Evolutionary conservation across 805 yeast genomes (phyloP).

Genomic region (Candida pseudofarinosa): DNA sequence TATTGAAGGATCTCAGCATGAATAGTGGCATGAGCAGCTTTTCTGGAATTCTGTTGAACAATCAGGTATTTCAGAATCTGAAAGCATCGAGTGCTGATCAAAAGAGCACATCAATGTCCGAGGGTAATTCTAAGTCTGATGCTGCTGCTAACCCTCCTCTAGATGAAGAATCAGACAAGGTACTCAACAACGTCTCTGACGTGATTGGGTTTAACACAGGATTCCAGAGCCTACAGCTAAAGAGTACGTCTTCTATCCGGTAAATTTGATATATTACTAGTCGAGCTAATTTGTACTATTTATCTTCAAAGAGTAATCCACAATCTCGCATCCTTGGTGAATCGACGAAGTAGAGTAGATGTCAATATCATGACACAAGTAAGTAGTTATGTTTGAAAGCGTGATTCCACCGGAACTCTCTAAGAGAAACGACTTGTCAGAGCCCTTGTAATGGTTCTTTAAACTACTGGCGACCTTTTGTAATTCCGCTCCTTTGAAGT

Average conservation of each 20-base stretch:
- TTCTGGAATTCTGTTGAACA: slow-evolving; percentile 29
- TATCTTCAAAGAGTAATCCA: slow-evolving; percentile 84
- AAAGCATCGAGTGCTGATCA: slow-evolving; percentile 1
- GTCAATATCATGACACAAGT: slow-evolving; percentile 75
- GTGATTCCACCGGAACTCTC: slow-evolving; percentile 94
- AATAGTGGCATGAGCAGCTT: slow-evolving; percentile 20
- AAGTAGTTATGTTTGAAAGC: slow-evolving; percentile 57
- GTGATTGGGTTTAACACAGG: slow-evolving; percentile 41
- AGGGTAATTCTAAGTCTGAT: slow-evolving; percentile 8
- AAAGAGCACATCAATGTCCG: not conserved
- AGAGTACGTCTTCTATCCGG: slow-evolving; percentile 36
- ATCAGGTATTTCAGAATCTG: slow-evolving; percentile 8
- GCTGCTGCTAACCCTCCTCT: slow-evolving; percentile 4
- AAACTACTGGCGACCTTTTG: slow-evolving; percentile 60
- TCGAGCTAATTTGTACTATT: slow-evolving; percentile 6
- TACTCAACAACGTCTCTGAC: slow-evolving; percentile 31
- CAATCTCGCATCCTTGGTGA: slow-evolving; percentile 83
- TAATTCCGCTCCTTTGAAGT: slow-evolving; percentile 66
- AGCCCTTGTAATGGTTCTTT: slow-evolving; percentile 51
- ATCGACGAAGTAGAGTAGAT: slow-evolving; percentile 87
- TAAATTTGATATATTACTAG: slow-evolving; percentile 10
- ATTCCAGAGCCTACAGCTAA: slow-evolving; percentile 35
- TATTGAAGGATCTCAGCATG: slow-evolving; percentile 21
- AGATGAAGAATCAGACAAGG: slow-evolving; percentile 21
- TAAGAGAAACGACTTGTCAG: slow-evolving; percentile 52